Base-by-base conservation (phyloP, 139 green algal species). In the Chlamydomonas sp. region DNA sequence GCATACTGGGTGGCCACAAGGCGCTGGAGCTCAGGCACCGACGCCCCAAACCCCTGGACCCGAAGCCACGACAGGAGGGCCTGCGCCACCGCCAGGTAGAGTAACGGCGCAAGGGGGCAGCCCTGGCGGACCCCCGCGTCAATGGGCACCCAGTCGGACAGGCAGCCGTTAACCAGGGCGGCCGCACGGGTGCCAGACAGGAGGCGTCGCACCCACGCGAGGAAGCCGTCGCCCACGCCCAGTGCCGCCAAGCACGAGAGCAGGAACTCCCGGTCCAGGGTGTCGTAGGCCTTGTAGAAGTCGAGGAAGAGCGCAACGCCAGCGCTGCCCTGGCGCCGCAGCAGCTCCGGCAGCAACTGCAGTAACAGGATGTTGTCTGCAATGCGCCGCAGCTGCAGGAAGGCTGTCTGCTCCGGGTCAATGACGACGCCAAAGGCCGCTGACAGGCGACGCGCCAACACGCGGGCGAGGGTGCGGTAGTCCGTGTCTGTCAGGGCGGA, bases 401-500 rank as follows among this genome's bases (percentile, higher is more conserved):
- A 49, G 31, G 31, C 31, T 49, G 31, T 49, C 31, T 49, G 31
- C 31, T 49, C 31, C 31, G 31, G 31, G 31, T 49, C 31, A 49
- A 49, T 49, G 0, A 68, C 49, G 4, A 14, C 4, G 0, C 57
- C 10, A 14, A 94, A 80, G 0, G 58, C 74, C 3, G 57, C 12
- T 5, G 12, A 58, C 17, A 91, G n/a, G 5, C 89, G 66, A 2
- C 61, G 17, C 5, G 89, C 84, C 63, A 91, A 61, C 14, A 89
- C 69, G 15, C 80, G 74, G 49, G 91, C 86, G 1, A 89, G 59
- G 7, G 92, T 49, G 1, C 86, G 83, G 72, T 92, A 93, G 61
- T 91, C 87, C 1, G 77, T 90, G 64, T 92, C 85, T 1, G 91
- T 82, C 2, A 94, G 87, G 58, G 84, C n/a, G n/a, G n/a, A n/a